Conservation (phyloP, 306 rosid genomes). For the Styphnolobium japonicum region DNA sequence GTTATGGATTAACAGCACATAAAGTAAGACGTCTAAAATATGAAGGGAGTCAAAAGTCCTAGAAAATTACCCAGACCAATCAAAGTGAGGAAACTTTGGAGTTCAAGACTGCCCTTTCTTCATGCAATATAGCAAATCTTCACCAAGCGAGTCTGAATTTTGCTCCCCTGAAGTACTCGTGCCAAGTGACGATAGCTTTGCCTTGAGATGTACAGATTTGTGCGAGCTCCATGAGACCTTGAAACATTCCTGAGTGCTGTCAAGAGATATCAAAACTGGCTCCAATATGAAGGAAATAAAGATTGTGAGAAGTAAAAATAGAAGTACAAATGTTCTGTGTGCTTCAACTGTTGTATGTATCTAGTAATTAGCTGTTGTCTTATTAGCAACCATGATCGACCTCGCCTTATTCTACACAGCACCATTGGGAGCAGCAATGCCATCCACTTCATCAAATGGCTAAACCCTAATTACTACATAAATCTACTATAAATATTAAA, state of each 20-base stretch:
- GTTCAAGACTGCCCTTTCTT: conserved; percentile 80
- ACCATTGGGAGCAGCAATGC: conserved; percentile 20
- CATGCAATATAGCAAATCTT: conserved; percentile 79
- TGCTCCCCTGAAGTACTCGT: conserved; percentile 39
- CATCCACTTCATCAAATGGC: conserved; percentile 19
- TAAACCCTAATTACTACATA: conserved; percentile 30
- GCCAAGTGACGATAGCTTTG: conserved; percentile 46
- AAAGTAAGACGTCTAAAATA: neutral
- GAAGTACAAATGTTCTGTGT: too few species aligned
- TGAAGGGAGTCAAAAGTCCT: neutral
- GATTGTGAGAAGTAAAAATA: neutral
- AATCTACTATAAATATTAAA: conserved; percentile 2
- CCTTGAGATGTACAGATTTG: conserved; percentile 77
- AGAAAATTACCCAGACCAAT: conserved; percentile 85
- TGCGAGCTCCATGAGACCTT: conserved; percentile 93
- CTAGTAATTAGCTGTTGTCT: neutral
- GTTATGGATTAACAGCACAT: neutral
- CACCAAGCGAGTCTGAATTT: conserved; percentile 43
- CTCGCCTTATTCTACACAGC: neutral
- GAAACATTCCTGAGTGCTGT: conserved; percentile 96
- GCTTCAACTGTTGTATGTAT: neutral
- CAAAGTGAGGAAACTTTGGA: conserved; percentile 83
- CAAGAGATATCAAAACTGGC: conserved; percentile 34
- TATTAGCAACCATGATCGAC: conserved; percentile 11
- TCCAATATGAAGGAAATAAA: conserved; percentile 5